Base-by-base conservation (phyloP, 768 basidiomycete genomes). In the Tricholoma flavovirens region DNA sequence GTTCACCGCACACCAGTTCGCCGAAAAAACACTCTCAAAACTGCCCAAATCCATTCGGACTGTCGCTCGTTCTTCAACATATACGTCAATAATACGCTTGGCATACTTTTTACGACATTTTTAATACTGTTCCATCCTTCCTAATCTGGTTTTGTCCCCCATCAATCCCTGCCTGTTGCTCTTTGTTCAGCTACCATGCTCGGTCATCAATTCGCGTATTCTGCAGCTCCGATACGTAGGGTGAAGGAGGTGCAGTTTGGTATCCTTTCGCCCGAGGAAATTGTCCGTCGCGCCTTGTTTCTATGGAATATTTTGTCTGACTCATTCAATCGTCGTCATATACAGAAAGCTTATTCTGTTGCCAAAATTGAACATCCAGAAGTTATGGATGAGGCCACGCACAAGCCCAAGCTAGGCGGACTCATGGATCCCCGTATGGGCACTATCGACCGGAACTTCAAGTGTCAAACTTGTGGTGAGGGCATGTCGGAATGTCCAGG, bases 401-500 rank as follows among this genome's bases (percentile, higher is more conserved):
- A 88, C 66, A 89, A 87, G 67, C 90, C 92, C 22, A 98, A 97
- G 75, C 77, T 84, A 22, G 94, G 93, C 49, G 97, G 97, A 46
- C 77, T 99, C 67, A 96, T 96, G 89, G 97, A 99, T 75, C 93
- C 95, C 51, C 85, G 93, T 57, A 93, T 98, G 89, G 97, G 97
- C 36, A 99, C 93, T 26, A 96, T 95, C 64, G 93, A 95, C 77
- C 81, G 93, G 62, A 94, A 95, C 70, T 95, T 96, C 77, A 98
- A 98, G 77, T 99, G 97, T 70, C 94, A 98, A 77, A 98, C 97
- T 26, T 98, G 97, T 71, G 95, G 94, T 62, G 97, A 99, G 80
- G 96, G 95, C n/a, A 98, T 98, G 95, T 88, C 93, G 15, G 97
- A 98, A 70, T 99, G 97, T 76, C 95, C 97, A 24, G 97, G 97